A percentile compares a stretch with the other conserved stretches of the same genome.
phyloP scores from a whole-genome alignment of 2,329 filamentous ascomycete species.

The Colletotrichum sp. region DNA sequence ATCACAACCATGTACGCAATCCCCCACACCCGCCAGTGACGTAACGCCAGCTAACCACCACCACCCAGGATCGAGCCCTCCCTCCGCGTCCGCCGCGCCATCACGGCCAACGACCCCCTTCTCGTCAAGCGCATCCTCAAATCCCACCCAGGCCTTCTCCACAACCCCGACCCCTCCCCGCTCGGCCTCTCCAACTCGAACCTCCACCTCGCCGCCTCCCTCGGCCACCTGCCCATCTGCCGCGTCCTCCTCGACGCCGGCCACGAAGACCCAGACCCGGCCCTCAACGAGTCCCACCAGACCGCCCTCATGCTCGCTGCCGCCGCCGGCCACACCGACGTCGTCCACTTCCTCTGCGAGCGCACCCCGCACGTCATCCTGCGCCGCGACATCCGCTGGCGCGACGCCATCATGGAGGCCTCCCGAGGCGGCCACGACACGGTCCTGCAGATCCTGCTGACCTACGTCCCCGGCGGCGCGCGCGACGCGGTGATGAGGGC shows the following conservation, averaged over 20 bases:
- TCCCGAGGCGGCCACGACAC: constrained; percentile 66
- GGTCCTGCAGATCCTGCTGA: constrained; percentile 67
- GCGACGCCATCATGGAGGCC: constrained; percentile 75
- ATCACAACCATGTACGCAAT: background rate
- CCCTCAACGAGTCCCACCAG: constrained; percentile 79
- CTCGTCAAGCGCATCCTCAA: constrained; percentile 80
- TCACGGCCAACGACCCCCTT: constrained; percentile 72
- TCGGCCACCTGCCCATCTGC: constrained; percentile 74
- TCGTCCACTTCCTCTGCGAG: constrained; percentile 74
- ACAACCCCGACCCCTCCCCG: constrained; percentile 78
- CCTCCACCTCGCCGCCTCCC: constrained; percentile 78
- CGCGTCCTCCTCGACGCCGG: constrained; percentile 73
- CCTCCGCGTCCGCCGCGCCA: constrained; percentile 80
- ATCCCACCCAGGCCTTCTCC: constrained; percentile 72
- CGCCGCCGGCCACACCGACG: constrained; percentile 70
- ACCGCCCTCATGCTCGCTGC: constrained; percentile 85
- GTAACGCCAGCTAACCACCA: background rate
- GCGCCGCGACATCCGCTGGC: constrained; percentile 69
- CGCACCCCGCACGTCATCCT: constrained; percentile 67
- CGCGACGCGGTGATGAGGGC: constrained; percentile 57
- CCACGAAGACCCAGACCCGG: constrained; percentile 76
- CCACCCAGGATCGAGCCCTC: constrained; percentile 73
- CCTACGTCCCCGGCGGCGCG: constrained; percentile 61
- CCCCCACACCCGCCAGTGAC: background rate
- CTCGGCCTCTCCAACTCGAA: constrained; percentile 78